Evolutionary conservation across 129 eudicot species (phyloP), one percentile per base, ranked within the genome.

Genomic region (Helianthus tuberosus): DNA sequence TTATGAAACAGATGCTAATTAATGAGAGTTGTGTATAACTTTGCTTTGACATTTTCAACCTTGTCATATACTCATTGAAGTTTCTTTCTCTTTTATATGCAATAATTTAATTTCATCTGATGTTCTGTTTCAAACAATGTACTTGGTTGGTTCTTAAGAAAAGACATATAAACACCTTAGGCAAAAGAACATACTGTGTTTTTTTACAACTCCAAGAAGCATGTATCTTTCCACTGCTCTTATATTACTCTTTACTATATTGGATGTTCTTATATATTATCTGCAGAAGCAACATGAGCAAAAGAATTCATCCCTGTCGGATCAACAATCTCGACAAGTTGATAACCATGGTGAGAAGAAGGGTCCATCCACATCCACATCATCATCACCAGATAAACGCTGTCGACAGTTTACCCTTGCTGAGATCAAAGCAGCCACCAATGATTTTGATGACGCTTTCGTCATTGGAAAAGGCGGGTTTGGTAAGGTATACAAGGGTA

Each of bases 401-500:
- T 79, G 78, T 46, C 73, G 73, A 4, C 49, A 6, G 10, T 81
- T 81, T 75, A 69, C 78, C 6, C 66, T 81, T 48, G 69, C 70
- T 11, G 77, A 81, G 64, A 64, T 81, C 50, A 57, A 81, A n/a
- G 39, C 59, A 14, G 75, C 78, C 1, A 82, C 86, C 41, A 13
- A 76, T 9, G 71, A 71, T 44, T 81, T 81, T 29, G 74, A 81
- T 48, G 78, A 76, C 15, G 62, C 71, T 2, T 44, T 71, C 27
- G 76, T 74, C 29, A 59, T 80, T 14, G 84, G 84, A 62, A 66
- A 68, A 39, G 79, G 84, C 2, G 79, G 86, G 29, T 82, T 82
- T 29, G 72, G 79, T 52, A 77, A 59, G 14, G 82, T 81, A 66
- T 81, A 81, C 72, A 75, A 81, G 48, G 84, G 80, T 64, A 74